phyloP scores from a whole-genome alignment of 441 rosid species.

The Rhodomyrtus psidioides region DNA sequence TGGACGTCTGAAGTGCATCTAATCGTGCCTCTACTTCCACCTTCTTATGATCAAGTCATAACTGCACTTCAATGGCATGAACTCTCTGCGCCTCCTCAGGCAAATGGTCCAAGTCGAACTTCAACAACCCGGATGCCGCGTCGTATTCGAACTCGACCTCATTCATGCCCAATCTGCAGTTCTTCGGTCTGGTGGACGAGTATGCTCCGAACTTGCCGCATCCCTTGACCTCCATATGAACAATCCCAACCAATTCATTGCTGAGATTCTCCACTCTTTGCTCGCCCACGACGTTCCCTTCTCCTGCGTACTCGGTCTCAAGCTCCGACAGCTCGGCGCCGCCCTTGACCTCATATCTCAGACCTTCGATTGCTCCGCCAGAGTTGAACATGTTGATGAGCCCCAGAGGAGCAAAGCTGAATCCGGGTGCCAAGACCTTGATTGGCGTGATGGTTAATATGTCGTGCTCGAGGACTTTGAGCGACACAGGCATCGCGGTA shows the following conservation, averaged over 20 bases:
- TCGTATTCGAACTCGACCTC: constrained; percentile 45
- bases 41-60: constrained; percentile 1
- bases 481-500: constrained; percentile 62
- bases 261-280: constrained; percentile 18
- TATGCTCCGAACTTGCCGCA: constrained; percentile 76
- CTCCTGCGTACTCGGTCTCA: neutral
- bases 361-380: constrained; percentile 70
- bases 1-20: neutral
- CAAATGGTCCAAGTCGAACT: constrained; percentile 28
- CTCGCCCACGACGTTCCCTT: neutral
- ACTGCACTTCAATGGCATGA: constrained; percentile 38
- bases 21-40: neutral
- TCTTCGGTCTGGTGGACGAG: constrained; percentile 62
- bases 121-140: constrained; percentile 35
- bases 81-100: constrained; percentile 32
- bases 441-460: constrained; percentile 57
- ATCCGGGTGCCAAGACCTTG: constrained; percentile 34
- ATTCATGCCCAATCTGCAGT: constrained; percentile 42
- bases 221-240: constrained; percentile 56
- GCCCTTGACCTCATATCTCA: constrained; percentile 33
- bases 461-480: constrained; percentile 57
- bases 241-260: constrained; percentile 40
- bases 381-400: constrained; percentile 77
- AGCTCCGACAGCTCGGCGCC: constrained; percentile 9
- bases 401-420: constrained; percentile 71